Conservation (phyloP, 495 filamentous ascomycete species). For the Aspergillus biplanus region DNA sequence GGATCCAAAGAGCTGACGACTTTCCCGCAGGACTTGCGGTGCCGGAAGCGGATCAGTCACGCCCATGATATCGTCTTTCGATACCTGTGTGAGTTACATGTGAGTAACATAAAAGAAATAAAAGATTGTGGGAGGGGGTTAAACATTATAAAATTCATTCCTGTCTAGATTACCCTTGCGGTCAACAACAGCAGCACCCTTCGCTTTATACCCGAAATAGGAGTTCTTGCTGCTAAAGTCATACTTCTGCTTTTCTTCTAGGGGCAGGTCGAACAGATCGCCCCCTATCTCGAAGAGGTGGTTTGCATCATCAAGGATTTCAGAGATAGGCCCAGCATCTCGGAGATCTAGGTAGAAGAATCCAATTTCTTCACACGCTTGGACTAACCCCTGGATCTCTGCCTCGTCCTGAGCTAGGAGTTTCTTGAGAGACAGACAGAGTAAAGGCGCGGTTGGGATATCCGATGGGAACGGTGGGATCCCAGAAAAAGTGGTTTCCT, state of each 20-base stretch:
- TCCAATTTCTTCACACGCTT: slow-evolving; percentile 57
- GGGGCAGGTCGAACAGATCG: slow-evolving; percentile 49
- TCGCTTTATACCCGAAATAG: slow-evolving; percentile 61
- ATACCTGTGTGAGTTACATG: slow-evolving; percentile 30
- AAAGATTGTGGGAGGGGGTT: slow-evolving; percentile 1
- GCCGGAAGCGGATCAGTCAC: slow-evolving; percentile 49
- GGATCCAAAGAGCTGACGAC: slow-evolving; percentile 42
- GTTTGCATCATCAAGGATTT: slow-evolving; percentile 48
- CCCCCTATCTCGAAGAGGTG: slow-evolving; percentile 50
- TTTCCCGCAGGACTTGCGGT: slow-evolving; percentile 42
- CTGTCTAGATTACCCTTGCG: slow-evolving; percentile 55
- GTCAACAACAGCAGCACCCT: slow-evolving; percentile 55
- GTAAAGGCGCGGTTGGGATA: slow-evolving; percentile 58
- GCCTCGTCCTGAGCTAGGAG: slow-evolving; percentile 42
- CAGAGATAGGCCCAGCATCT: slow-evolving; percentile 39
- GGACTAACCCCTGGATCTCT: slow-evolving; percentile 51
- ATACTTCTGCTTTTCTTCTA: slow-evolving; percentile 59
- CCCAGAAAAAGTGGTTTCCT: slow-evolving; percentile 28
- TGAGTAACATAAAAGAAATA: background rate
- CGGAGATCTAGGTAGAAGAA: slow-evolving; percentile 67
- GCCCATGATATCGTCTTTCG: slow-evolving; percentile 59
- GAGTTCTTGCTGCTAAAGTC: slow-evolving; percentile 45
- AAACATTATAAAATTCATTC: slow-evolving; percentile 68
- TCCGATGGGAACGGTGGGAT: slow-evolving; percentile 57
- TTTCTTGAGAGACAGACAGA: slow-evolving; percentile 55